Base-by-base conservation (phyloP, 768 basidiomycete genomes). In the Agaricus blazei region DNA sequence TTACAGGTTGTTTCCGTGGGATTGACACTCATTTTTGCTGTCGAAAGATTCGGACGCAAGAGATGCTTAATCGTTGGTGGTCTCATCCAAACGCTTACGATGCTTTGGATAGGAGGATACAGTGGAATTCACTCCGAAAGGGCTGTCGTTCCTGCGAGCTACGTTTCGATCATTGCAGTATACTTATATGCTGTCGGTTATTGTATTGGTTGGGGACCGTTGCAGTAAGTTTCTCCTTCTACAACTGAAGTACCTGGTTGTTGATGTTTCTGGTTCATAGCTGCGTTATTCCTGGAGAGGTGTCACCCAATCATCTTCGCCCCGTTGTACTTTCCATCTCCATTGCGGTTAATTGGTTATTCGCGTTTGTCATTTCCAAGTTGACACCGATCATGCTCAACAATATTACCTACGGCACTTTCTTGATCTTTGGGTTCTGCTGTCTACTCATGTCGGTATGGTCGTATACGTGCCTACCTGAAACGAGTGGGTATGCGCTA, bases 11-110 rank as follows among this genome's bases (percentile, higher is more conserved):
- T 80, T 48, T 62, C 72, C 4, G 77, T 79, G 23, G 65, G 59
- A 12, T 59, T 70, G 12, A 69, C 72, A 4, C 70, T 81, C 38
- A 54, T 69, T 1, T 72, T 80, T 53, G 78, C 74, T 15, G 72
- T 81, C 3, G 80, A 82, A 58, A 58, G 67, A 31, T 54, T 75
- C 36, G 81, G 81, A 4, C 72, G 79, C 48, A 82, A 81, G 59
- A 67, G 60, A 46, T 79, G 75, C 52, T 67, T 82, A n/a, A 68
- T 83, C 42, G 66, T 76, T 40, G 78, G 79, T 11, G 77, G 77
- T 23, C 52, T 79, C 4, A 77, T 78, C 5, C 81, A 82, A 59
- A 72, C 72, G 6, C 56, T 67, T 9, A 76, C 64, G 64, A 78
- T 79, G 76, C 67, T 77, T n/a, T 79, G 74, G 73, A 74, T 78